Evolutionary conservation across 306 rosid genomes (phyloP).

Genomic region (Quercus engelmannii): DNA sequence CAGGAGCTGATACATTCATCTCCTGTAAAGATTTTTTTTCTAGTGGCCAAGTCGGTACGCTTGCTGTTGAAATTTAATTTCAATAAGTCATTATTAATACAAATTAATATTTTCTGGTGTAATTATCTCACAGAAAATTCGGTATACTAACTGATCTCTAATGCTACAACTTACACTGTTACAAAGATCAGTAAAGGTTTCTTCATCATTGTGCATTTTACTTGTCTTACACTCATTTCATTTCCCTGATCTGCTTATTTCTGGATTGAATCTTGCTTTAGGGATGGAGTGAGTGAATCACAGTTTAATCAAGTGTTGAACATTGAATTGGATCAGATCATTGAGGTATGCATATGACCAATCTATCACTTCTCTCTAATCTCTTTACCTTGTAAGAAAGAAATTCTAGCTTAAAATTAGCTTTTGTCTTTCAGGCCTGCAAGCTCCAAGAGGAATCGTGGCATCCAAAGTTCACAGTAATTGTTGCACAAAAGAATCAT

Average conservation of each 20-base stretch:
- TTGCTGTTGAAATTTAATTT: background rate
- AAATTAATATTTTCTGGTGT: background rate
- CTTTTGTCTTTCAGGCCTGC: conserved; percentile 30
- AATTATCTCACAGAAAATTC: background rate
- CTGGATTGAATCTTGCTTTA: background rate
- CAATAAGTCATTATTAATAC: background rate
- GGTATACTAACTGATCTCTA: background rate
- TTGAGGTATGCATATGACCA: conserved; percentile 17
- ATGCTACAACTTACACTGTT: background rate
- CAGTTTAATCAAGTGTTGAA: conserved; percentile 41
- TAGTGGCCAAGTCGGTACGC: background rate
- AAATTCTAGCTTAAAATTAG: background rate
- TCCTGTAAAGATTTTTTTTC: background rate
- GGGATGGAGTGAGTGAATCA: conserved; percentile 49
- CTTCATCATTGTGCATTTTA: background rate
- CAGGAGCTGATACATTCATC: background rate
- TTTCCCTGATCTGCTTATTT: background rate
- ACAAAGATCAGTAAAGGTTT: background rate
- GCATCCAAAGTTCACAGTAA: conserved; percentile 39
- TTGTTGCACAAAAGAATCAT: conserved; percentile 40
- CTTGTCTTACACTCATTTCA: background rate
- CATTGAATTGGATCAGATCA: conserved; percentile 30
- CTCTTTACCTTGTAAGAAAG: background rate
- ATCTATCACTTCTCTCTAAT: background rate
- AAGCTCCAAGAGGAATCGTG: conserved; percentile 17